Base-by-base conservation (phyloP, 495 filamentous ascomycete genomes). In the Podospora tetraspora region DNA sequence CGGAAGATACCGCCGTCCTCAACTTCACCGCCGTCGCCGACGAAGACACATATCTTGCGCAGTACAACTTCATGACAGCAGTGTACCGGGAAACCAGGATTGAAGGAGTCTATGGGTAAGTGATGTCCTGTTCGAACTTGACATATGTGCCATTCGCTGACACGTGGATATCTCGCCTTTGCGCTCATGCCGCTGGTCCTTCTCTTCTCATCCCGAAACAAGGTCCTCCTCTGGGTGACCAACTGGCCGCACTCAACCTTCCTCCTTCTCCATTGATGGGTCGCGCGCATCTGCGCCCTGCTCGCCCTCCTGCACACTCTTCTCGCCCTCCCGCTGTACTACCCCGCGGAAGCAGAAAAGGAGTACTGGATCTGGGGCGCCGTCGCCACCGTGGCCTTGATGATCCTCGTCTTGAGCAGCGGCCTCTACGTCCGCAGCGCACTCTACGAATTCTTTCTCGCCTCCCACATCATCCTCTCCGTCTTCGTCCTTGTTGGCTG, bases 191-290 rank as follows among this genome's bases (percentile, higher is more conserved):
- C 80, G 32, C 73, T 82, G 9, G 34, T 65, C 34, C 19, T 83
- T 1, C 73, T 85, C 9, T 83, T 77, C 67, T 62, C 77, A 0
- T 66, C 70, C 0, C 67, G 83, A 8, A 84, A 85, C 69, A 84
- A 84, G 68, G 30, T 83, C 13, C 76, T 85, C 2, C 73, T 84
- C 13, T 81, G 75, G 75, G 37, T 83, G 6, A 82, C 82, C 2
- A 77, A 83, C 67, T 84, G 82, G 82, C 71, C 73, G 7, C 77
- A 84, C 63, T 73, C 75, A n/a, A 85, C 83, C 0, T 85, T 73
- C 63, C 10, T 83, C 16, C 67, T 84, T 0, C 69, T 83, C 0
- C 83, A 85, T 64, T 80, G 81, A 11, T 85, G 80, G 81, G 73
- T 83, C 2, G 83, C 81, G 5, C 69, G 76, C 9, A 58, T 85